These are phyloP conservation scores for Thelephora aurantiotincta DNA, from an alignment of 768 basidiomycete species.

Conservation along the genomic window DNA sequence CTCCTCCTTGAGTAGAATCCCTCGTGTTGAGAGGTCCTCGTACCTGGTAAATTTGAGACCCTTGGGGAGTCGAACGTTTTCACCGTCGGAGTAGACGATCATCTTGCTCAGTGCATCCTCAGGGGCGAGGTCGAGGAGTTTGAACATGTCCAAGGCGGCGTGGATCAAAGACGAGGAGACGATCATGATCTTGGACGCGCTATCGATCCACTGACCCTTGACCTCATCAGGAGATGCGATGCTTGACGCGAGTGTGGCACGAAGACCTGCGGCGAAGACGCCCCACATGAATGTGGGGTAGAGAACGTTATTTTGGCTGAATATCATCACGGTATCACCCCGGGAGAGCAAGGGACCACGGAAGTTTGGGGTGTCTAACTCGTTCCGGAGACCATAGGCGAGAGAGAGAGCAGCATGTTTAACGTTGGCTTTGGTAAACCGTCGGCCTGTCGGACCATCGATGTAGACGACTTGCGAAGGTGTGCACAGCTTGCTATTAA, in stretches of 20 bases:
- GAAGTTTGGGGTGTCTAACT: conserved; percentile 2
- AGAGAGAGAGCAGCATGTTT: conserved; percentile 40
- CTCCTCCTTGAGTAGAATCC: conserved; percentile 37
- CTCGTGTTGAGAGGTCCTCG: conserved; percentile 34
- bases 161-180: conserved; percentile 40
- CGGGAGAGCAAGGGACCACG: conserved; percentile 20
- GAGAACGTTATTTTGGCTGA: conserved; percentile 52
- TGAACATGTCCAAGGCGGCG: conserved; percentile 43
- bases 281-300: conserved; percentile 34
- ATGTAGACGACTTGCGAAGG: conserved; percentile 36
- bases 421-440: conserved; percentile 40
- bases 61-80: conserved; percentile 5
- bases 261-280: conserved; percentile 48
- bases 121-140: conserved; percentile 28
- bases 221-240: conserved; percentile 58
- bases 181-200: conserved; percentile 47
- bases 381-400: conserved; percentile 38
- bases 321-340: conserved; percentile 50
- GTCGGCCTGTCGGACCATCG: conserved; percentile 44
- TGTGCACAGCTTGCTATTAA: conserved; percentile 15
- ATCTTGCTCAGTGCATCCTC: conserved; percentile 37
- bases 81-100: conserved; percentile 31
- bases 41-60: conserved; percentile 21
- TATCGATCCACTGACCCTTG: conserved; percentile 56
- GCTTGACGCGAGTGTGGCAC: conserved; percentile 61